Evolutionary conservation across 371 early-diverging fungal genomes (phyloP), one percentile per base, ranked within the genome.

Genomic region (Coemansia sp.): DNA sequence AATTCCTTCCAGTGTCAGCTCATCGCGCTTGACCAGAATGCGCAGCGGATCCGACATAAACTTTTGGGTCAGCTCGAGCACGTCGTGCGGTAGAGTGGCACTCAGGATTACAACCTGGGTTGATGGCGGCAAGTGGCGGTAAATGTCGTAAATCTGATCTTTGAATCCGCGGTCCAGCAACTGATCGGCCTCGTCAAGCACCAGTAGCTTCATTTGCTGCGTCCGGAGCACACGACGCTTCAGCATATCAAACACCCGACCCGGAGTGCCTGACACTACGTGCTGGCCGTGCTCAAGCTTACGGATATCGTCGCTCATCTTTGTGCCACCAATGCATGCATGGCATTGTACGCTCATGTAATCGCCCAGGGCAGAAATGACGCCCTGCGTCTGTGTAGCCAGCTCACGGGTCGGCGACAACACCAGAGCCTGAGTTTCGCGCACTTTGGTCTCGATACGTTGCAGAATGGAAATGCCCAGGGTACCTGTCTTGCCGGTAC

Each of bases 151-250:
- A 70, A 98, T 94, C 82, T 95, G 93, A 50, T 96, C 97, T 83
- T 91, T 91, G 86, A 98, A 97, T 77, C 95, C 97, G 61, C 88
- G 89, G 66, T 91, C 91, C 67, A 97, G 84, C 93, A 98, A 90
- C 82, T 96, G 96, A 86, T 98, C 98, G 55, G 98, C 97, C 83
- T 97, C 98, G 84, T 98, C 98, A 47, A 98, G 88, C 62, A 98
- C 91, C 72, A 98, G 92, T 89, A 96, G 87, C 83, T 91, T 91
- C 75, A 97, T 89, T 69, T 83, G 25, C 61, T 88, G 86, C 54
- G 94, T 86, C 56, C 89, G 87, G 61, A 97, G 82, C 56, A 86
- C 86, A 56, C 92, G 84, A 66, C 91, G 88, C 82, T 92, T 89
- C 74, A 97, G 93, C 95, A 97, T 93, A 77, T 97, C 96, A 62